These are phyloP conservation scores for Colletotrichum sp. DNA, from an alignment of 2,329 filamentous ascomycete genomes.

Conservation along the genomic window DNA sequence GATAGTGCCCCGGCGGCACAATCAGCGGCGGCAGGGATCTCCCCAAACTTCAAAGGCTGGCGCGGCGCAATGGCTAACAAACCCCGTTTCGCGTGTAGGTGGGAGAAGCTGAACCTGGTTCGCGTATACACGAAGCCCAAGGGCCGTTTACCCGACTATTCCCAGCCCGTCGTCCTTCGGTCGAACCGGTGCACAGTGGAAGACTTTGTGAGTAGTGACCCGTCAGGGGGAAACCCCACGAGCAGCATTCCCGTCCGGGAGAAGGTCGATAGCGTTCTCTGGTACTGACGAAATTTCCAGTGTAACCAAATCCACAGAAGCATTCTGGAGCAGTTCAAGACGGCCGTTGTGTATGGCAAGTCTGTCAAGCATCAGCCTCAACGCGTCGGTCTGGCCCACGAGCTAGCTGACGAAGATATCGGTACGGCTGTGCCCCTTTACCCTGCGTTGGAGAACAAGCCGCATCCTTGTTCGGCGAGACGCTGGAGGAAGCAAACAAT, in stretches of 20 bases:
- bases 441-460: not conserved
- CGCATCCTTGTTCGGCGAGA: not conserved
- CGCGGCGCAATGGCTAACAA: not conserved
- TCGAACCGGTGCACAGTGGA: slow-evolving; percentile 86
- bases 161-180: slow-evolving; percentile 86
- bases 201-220: slow-evolving; percentile 80
- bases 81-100: not conserved
- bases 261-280: not conserved
- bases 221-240: not conserved
- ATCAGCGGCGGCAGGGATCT: not conserved
- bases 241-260: not conserved
- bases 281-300: slow-evolving; percentile 56
- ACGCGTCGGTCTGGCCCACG: slow-evolving; percentile 87
- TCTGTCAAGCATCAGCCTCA: slow-evolving; percentile 99
- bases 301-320: slow-evolving; percentile 97
- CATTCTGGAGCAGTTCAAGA: slow-evolving; percentile 94
- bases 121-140: slow-evolving; percentile 99
- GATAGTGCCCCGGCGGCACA: not conserved
- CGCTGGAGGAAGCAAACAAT: not conserved
- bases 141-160: slow-evolving; percentile 92
- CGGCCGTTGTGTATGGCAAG: slow-evolving; percentile 94
- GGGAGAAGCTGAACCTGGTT: slow-evolving; percentile 59
- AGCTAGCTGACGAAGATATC: slow-evolving; percentile 96
- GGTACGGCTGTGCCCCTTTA: slow-evolving; percentile 59
- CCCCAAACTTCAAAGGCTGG: not conserved